phyloP scores from a whole-genome alignment of 768 basidiomycete genomes.

The Dentipellis sp. region DNA sequence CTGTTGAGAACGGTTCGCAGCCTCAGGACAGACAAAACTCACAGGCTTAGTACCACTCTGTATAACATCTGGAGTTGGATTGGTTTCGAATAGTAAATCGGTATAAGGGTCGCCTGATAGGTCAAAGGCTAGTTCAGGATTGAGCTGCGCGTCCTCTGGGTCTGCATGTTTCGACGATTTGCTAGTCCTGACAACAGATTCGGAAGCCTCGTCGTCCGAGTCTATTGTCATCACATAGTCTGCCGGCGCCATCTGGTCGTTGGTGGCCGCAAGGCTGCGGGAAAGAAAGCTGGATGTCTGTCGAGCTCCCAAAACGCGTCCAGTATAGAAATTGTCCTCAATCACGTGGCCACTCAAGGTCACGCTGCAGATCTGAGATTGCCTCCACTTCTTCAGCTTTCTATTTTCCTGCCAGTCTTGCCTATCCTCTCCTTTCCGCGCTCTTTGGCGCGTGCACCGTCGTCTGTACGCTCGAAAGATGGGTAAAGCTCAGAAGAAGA shows the following conservation, averaged over 20 bases:
- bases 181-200: background rate
- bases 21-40: conserved; percentile 16
- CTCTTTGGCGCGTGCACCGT: background rate
- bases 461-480: conserved; percentile 11
- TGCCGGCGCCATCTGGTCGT: conserved; percentile 27
- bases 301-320: no score
- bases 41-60: conserved; percentile 58
- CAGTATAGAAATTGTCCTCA: no score
- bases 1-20: background rate
- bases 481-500: conserved; percentile 76
- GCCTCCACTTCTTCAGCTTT: no score
- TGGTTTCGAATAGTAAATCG: conserved; percentile 37
- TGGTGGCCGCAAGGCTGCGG: no score
- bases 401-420: no score
- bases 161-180: conserved; percentile 17
- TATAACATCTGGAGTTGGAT: conserved; percentile 44
- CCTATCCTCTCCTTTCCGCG: no score
- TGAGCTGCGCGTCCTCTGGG: conserved; percentile 51
- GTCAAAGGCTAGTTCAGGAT: conserved; percentile 83
- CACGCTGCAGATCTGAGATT: no score
- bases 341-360: no score
- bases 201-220: conserved; percentile 57
- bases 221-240: conserved; percentile 83
- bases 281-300: no score
- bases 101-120: conserved; percentile 59